Base-by-base conservation (phyloP, 345 rosid genomes). In the Hibiscus mutabilis region DNA sequence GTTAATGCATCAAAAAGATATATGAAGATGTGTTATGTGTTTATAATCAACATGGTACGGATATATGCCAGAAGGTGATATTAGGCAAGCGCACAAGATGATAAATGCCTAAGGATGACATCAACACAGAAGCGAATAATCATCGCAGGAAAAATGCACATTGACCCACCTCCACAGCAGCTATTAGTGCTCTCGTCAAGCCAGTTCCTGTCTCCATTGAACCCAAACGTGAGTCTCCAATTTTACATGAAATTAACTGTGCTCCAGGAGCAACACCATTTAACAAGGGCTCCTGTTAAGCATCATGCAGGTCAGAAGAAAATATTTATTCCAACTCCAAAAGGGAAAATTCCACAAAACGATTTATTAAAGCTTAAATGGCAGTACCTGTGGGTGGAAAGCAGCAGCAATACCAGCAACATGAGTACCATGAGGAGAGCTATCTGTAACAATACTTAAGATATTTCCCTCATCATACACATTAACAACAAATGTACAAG, bases 161-260 rank as follows among this genome's bases (percentile, higher is more conserved):
- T 66, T 68, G 24, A 56, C 80, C 60, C 67, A 91, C 98, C 95
- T 94, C 97, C 61, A 94, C 89, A 59, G 91, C 93, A 75, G 96
- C 95, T 81, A 91, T 91, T 60, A 94, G 64, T 59, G 98, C 96
- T 75, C 98, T 83, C 16, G 86, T 83, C 85, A 94, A 87, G 73
- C 97, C 98, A 71, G 97, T 91, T 79, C 98, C 98, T 21, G 98
- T 94, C 84, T 91, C 97, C 98, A 91, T 91, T 61, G 97, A 94
- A 60, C 91, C 98, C 73, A 94, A 78, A 72, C 98, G 93, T 2
- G 96, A 78, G 70, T 91, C 98, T 68, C 98, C 98, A 82, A 94
- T 94, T 90, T 94, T 94, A 78, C 98, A 94, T 64, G 98, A 94
- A 85, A 94, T 87, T 72, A 94, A 57, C 53, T 94, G 98, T 46